Evolutionary conservation across 805 yeast genomes (phyloP).

Genomic region (Wickerhamiella parazyma): DNA sequence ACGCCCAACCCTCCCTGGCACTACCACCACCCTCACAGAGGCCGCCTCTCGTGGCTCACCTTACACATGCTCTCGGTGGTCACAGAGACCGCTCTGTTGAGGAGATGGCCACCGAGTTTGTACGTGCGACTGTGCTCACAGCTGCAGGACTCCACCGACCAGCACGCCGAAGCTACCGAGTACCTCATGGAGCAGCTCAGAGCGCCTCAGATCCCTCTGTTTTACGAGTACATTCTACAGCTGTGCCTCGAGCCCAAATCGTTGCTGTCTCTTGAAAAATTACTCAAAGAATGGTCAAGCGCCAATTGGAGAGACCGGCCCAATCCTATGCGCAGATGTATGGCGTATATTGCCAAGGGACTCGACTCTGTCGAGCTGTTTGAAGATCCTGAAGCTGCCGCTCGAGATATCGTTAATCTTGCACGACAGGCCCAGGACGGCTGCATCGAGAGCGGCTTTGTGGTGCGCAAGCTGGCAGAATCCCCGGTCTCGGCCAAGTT

Average conservation of each 20-base stretch:
- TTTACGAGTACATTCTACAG: conserved; percentile 21
- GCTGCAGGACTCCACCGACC: conserved; percentile 19
- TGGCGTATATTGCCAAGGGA: conserved; percentile 16
- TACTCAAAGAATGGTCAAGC: conserved; percentile 10
- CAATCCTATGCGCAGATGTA: not conserved
- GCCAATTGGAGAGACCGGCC: conserved; percentile 3
- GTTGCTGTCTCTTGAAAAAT: conserved; percentile 15
- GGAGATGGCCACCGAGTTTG: conserved; percentile 19
- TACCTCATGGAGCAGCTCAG: conserved; percentile 8
- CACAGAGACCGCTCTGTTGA: conserved; percentile 17
- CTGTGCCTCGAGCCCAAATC: conserved; percentile 19
- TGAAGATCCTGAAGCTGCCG: not conserved
- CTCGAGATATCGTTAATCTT: not conserved
- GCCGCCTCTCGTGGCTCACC: not conserved
- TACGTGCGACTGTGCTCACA: conserved; percentile 22
- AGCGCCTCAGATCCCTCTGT: conserved; percentile 16
- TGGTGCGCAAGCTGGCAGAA: not conserved
- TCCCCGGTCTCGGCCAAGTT: not conserved
- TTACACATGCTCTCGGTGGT: conserved; percentile 11
- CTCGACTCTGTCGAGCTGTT: not conserved
- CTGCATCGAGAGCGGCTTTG: conserved; percentile 12
- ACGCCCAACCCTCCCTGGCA: too few species aligned
- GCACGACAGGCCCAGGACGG: conserved; percentile 14
- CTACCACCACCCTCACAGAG: too few species aligned
- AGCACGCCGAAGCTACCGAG: not conserved